Percentiles rank a stretch among this genome's conserved stretches.
Conservation (phyloP, 768 basidiomycete genomes). For the Leccinum arenicola region DNA sequence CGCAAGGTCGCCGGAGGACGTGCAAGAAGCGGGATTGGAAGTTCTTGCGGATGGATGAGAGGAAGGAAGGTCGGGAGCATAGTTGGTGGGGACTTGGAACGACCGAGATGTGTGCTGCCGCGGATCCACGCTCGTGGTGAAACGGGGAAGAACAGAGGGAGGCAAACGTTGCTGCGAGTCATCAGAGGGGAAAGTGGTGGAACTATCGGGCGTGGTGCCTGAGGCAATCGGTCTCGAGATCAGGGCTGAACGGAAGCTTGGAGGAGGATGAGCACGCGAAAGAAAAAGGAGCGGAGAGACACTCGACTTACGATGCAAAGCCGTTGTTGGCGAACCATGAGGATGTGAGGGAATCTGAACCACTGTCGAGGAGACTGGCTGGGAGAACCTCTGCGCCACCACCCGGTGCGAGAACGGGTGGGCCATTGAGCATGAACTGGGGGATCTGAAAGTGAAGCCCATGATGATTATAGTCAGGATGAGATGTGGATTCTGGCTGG, state of each 20-base stretch:
- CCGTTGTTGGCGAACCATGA: slow-evolving; percentile 53
- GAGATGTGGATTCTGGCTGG: neutral
- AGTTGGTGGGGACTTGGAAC: slow-evolving; percentile 1
- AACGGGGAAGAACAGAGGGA: neutral
- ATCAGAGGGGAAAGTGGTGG: neutral
- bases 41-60: slow-evolving; percentile 3
- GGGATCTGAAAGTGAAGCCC: slow-evolving; percentile 59
- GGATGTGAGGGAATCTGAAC: slow-evolving; percentile 30
- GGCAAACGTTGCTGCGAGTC: slow-evolving; percentile 6
- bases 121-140: slow-evolving; percentile 1
- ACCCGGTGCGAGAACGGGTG: slow-evolving; percentile 62
- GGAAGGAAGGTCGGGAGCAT: slow-evolving; percentile 6
- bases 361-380: slow-evolving; percentile 33
- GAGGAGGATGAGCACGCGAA: slow-evolving; percentile 12
- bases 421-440: slow-evolving; percentile 55
- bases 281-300: neutral
- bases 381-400: slow-evolving; percentile 77
- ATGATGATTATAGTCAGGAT: slow-evolving; percentile 16
- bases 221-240: slow-evolving; percentile 16
- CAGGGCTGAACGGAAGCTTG: slow-evolving; percentile 23
- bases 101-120: slow-evolving; percentile 6
- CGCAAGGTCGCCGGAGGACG: slow-evolving; percentile 1
- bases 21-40: slow-evolving; percentile 4
- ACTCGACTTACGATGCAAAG: slow-evolving; percentile 31
- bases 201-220: neutral